Percentiles rank a stretch among this genome's conserved stretches.
These are phyloP conservation scores for Hapsidospora chrysogenum DNA, from an alignment of 495 filamentous ascomycete species.

Conservation along the genomic window DNA sequence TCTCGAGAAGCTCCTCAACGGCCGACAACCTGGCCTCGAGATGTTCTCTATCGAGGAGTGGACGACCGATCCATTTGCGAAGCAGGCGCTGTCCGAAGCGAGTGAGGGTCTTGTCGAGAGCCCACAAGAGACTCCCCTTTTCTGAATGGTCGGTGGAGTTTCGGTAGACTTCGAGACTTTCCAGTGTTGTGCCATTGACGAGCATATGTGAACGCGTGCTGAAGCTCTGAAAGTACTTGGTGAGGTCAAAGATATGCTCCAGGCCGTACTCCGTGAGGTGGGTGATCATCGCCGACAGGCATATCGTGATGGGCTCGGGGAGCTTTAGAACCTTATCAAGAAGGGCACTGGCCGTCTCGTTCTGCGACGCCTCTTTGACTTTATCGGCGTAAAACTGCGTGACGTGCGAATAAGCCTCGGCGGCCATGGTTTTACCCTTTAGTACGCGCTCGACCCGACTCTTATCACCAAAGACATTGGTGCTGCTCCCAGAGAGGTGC, in stretches of 20 bases:
- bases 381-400: slow-evolving; percentile 88
- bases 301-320: slow-evolving; percentile 74
- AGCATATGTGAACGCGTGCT: slow-evolving; percentile 91
- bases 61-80: slow-evolving; percentile 89
- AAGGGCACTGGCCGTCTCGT: slow-evolving; percentile 35
- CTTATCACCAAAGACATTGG: slow-evolving; percentile 85
- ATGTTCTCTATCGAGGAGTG: slow-evolving; percentile 59
- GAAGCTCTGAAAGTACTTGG: slow-evolving; percentile 96
- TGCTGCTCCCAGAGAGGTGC: slow-evolving; percentile 70
- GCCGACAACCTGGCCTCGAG: slow-evolving; percentile 76
- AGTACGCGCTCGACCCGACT: slow-evolving; percentile 66
- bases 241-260: slow-evolving; percentile 91
- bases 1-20: slow-evolving; percentile 72
- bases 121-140: slow-evolving; percentile 91
- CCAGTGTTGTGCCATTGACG: slow-evolving; percentile 86
- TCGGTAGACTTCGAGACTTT: slow-evolving; percentile 87
- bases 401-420: slow-evolving; percentile 75
- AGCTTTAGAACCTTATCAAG: slow-evolving; percentile 78
- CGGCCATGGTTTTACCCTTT: slow-evolving; percentile 68
- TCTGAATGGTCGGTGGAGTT: slow-evolving; percentile 80
- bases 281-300: slow-evolving; percentile 91
- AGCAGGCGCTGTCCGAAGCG: slow-evolving; percentile 78
- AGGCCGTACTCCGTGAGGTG: slow-evolving; percentile 88
- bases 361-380: slow-evolving; percentile 37
- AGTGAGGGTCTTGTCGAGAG: slow-evolving; percentile 80